Evolutionary conservation across 108 stramenopile genomes (phyloP).

Genomic region (Cyclotella baltica): DNA sequence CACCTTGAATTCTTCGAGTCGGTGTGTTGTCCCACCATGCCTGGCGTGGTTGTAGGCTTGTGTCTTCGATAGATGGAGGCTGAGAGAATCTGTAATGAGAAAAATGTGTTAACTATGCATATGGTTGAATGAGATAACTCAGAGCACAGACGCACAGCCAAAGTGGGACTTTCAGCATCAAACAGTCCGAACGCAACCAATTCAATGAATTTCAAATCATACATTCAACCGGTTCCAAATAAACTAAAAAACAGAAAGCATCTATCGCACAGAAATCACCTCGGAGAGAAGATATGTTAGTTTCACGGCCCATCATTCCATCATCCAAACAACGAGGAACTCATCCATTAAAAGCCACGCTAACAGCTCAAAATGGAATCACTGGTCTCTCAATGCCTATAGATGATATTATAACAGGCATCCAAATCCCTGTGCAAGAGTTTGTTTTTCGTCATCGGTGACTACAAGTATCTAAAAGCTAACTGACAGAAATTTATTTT

Average conservation of each 20-base stretch:
- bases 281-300: constrained; percentile 29
- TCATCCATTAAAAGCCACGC: constrained; percentile 21
- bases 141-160: not conserved
- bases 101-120: not conserved
- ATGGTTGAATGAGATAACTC: not conserved
- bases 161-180: too few species aligned
- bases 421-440: constrained; percentile 35
- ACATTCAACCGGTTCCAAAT: not conserved
- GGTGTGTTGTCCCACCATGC: constrained; percentile 44
- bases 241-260: not conserved
- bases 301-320: constrained; percentile 2
- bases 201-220: not conserved
- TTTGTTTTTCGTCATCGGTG: constrained; percentile 26
- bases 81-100: constrained; percentile 30
- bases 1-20: constrained; percentile 41
- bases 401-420: not conserved
- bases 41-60: constrained; percentile 13
- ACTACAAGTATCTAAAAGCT: too few species aligned
- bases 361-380: constrained; percentile 18
- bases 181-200: too few species aligned
- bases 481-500: too few species aligned
- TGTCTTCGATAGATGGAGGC: constrained; percentile 21
- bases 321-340: not conserved
- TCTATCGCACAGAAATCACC: not conserved
- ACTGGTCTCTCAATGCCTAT: not conserved